Evolutionary conservation across 805 yeast genomes (phyloP), one percentile per base, ranked within the genome.

Genomic region (Candida morakotiae): DNA sequence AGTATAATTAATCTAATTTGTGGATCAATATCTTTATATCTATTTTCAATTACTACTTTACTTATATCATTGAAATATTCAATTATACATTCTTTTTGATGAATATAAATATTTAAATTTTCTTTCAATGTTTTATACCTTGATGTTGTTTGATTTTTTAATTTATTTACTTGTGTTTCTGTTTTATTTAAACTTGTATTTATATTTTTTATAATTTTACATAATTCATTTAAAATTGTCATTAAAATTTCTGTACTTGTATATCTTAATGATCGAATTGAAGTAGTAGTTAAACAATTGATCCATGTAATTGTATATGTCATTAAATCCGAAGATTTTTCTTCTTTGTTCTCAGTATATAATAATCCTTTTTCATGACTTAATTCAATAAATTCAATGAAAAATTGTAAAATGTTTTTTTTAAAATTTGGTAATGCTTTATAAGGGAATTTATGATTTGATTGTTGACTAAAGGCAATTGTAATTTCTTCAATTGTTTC

Each of bases 1-100:
- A 86, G 65, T 38, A 95, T 83, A 40, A 82, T 87, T 21, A 73
- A 71, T 47, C 97, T 71, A 24, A 89, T 83, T 5, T 56, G 54
- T 5, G 81, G 75, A 51, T 87, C 95, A 10, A 81, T 70, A 56
- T 89, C 97, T 45, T 88, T 78, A 54, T 84, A 85, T 46, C 97
- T 67, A 51, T 82, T 86, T 9, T 78, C 75, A 53, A 87, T 85
- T 7, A 82, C 73, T 2, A 82, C 69, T 45, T 75, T 79, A 22
- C 79, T 73, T 8, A 85, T 71, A 44, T 87, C 94, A 39, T 71
- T 75, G 27, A 84, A 67, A 38, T 76, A 75, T 36, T 70, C 79
- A 25, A 71, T 74, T 3, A 81, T 49, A 1, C 75, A 71, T n/a
- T 62, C 61, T 37, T 75, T 74, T 42, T 82, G 81, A 7, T 55